Evolutionary conservation across 2,329 filamentous ascomycete species (phyloP), one percentile per base, ranked within the genome.

Genomic region (Fusarium gaditjirri): DNA sequence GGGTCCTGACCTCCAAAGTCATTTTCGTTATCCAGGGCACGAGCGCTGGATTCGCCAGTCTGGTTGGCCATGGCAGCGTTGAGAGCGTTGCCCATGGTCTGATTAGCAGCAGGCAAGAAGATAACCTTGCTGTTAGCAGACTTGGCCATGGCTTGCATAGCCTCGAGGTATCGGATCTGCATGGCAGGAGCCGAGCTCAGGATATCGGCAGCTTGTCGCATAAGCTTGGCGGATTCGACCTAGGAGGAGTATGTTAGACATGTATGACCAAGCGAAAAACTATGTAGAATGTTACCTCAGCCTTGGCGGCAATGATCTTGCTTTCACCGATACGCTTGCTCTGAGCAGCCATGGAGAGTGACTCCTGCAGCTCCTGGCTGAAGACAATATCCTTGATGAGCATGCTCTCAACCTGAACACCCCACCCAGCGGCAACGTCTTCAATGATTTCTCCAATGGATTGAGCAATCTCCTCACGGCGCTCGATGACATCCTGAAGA

Each of bases 301-400:
- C 96, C 82, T 96, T 94, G 72, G 96, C 96, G 65, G 94, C 94
- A 80, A 99, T 98, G 81, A 99, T 94, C 88, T 99, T 99, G 85
- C 92, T 94, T 84, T 99, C 96, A 85, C 96, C 96, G 63, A 98
- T 97, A 76, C 96, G 92, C 92, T 98, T 98, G 86, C 92, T 94
- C 88, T 99, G 96, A 7, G 96, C 96, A 42, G 96, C 96, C 96
- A 99, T 98, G 80, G 94, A 97, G 54, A 99, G 90, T 23, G 93
- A 96, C 79, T 98, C 95, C 84, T 99, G 96, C 47, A 99, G 88
- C 76, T 98, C 96, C 79, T 94, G 91, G 84, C 91, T 94, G 89
- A 99, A 99, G 81, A 98, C 93, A 80, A 99, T 97, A 83, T 99
- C 96, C 86, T 99, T 98, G 89, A 99, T 95, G 75, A 99, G 91